These are phyloP conservation scores for Furcasterigmium furcatum DNA, from an alignment of 2,329 filamentous ascomycete species.

Conservation along the genomic window DNA sequence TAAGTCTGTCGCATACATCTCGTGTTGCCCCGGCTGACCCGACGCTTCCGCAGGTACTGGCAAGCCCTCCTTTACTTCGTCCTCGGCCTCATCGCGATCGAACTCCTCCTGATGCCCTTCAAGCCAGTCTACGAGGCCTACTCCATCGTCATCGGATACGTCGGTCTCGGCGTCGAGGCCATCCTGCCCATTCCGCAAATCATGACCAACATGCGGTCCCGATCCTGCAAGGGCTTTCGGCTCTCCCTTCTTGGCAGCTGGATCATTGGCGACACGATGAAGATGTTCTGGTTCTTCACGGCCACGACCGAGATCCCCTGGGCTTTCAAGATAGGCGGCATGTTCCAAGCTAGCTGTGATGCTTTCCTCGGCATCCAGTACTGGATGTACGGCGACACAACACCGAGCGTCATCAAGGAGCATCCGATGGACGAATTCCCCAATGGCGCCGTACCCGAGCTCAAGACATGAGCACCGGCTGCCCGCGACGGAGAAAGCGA, in stretches of 20 bases:
- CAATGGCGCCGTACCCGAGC: conserved; percentile 14
- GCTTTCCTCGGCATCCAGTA: conserved; percentile 72
- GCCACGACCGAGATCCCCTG: conserved; percentile 66
- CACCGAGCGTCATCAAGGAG: conserved; percentile 30
- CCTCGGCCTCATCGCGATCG: conserved; percentile 55
- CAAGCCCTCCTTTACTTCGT: conserved; percentile 69
- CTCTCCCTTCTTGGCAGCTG: conserved; percentile 74
- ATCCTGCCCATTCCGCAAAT: conserved; percentile 81
- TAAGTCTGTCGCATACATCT: conserved; percentile 30
- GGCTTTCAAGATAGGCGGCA: conserved; percentile 78
- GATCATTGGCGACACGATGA: conserved; percentile 79
- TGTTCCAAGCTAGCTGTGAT: conserved; percentile 79
- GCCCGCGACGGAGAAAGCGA: no score
- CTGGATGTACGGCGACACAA: conserved; percentile 61
- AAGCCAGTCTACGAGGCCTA: conserved; percentile 60
- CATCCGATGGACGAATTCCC: conserved; percentile 29
- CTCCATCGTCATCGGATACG: conserved; percentile 64
- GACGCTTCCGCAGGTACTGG: conserved; percentile 60
- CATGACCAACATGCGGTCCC: conserved; percentile 62
- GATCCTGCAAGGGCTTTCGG: conserved; percentile 75
- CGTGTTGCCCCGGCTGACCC: neutral
- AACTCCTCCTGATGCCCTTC: conserved; percentile 63
- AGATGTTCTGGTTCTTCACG: conserved; percentile 84
- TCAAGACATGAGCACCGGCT: neutral
- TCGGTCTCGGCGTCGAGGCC: conserved; percentile 77